Evolutionary conservation across 306 rosid species (phyloP), one percentile per base, ranked within the genome.

Genomic region (Cicer arietinum): DNA sequence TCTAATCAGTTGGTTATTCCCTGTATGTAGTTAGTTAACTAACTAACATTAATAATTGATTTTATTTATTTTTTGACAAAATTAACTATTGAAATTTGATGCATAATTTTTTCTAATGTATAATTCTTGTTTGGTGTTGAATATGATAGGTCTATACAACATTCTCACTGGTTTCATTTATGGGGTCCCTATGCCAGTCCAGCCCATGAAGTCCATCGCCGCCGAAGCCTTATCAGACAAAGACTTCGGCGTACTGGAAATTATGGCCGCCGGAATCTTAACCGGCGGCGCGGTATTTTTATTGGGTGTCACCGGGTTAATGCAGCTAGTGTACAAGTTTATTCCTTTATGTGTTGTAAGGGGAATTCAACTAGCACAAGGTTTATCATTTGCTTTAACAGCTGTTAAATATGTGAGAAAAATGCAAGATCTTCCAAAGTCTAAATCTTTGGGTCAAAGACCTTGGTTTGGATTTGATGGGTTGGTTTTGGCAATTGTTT

Each of bases 171-270:
- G 96, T 12, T 77, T 81, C 16, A 71, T 90, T 10, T 90, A 87
- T 57, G 93, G 93, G 1, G 91, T 88, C 13, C 93, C 93, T 1
- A 89, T 87, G 91, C 91, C 96, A 0, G 91, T 90, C 67, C 96
- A 90, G 79, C 96, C 96, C 35, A 91, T 91, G 96, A 90, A 90
- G 59, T 77, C 91, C 66, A 91, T 91, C 7, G 89, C 86, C 0
- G 90, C 93, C 0, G 82, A 44, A 8, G 89, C 93, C 43, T 51
- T 90, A n/a, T 71, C 93, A 0, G 82, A 86, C 2, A 0, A 79
- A 2, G 12, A 7, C 8, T 88, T 88, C 37, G 86, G 77, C 1
- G 78, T 90, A 39, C 80, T 86, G 3, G 91, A 90, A 81, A 87
- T 90, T 59, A 86, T 87, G 91, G 91, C 91, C 1, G 75, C 90